Evolutionary conservation across 768 basidiomycete species (phyloP).

Genomic region (Epithele typhae): DNA sequence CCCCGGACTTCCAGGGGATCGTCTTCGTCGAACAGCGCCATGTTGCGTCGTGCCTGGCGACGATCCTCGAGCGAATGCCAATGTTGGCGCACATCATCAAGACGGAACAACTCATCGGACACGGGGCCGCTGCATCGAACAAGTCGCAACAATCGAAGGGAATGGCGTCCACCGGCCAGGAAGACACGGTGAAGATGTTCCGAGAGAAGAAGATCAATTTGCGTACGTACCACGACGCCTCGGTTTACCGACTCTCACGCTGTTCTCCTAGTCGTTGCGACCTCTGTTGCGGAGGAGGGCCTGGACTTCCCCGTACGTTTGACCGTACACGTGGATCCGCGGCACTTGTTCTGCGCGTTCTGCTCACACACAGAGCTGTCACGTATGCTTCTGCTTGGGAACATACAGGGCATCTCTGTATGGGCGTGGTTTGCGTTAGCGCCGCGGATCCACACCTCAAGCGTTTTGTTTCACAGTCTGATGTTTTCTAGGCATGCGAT

Average conservation of each 20-base stretch:
- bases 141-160: conserved; percentile 40
- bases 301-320: conserved; percentile 75
- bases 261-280: conserved; percentile 58
- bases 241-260: background rate
- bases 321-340: too few relatives aligned
- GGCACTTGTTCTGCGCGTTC: too few relatives aligned
- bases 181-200: conserved; percentile 62
- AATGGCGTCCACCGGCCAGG: conserved; percentile 49
- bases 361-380: too few relatives aligned
- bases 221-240: conserved; percentile 38
- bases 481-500: conserved; percentile 61
- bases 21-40: conserved; percentile 87
- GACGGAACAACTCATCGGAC: conserved; percentile 67
- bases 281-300: conserved; percentile 89
- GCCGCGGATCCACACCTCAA: background rate
- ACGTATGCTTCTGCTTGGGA: too few relatives aligned
- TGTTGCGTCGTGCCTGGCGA: conserved; percentile 65
- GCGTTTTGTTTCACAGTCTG: background rate
- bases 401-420: background rate
- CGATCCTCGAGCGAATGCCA: conserved; percentile 56
- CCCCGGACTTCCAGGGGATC: conserved; percentile 68
- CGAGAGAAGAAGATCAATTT: conserved; percentile 62
- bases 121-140: conserved; percentile 40
- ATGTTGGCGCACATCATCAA: conserved; percentile 52
- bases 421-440: conserved; percentile 5